phyloP scores from a whole-genome alignment of 202 grass and related monocot species.

The Bolboschoenoplectus hybrid region DNA sequence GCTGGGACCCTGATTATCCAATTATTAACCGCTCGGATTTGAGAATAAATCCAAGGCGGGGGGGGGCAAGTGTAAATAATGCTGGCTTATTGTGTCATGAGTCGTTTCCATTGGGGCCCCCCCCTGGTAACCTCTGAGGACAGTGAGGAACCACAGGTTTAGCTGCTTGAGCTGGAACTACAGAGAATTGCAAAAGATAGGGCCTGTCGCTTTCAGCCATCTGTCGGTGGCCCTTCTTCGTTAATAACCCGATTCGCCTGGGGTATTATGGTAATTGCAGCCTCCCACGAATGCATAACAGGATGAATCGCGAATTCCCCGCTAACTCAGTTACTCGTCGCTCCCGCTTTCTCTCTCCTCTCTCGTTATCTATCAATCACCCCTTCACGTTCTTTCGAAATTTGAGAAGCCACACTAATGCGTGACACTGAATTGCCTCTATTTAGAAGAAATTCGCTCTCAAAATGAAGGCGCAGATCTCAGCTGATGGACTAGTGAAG shows the following conservation, averaged over 20 bases:
- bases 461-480: slow-evolving; percentile 62
- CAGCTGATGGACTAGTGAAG: slow-evolving; percentile 35
- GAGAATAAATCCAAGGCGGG: background rate
- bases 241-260: background rate
- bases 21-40: slow-evolving; percentile 30
- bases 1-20: background rate
- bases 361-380: background rate
- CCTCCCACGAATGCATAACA: background rate
- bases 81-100: background rate
- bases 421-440: background rate
- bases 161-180: background rate
- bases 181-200: background rate
- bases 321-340: background rate
- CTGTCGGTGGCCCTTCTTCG: slow-evolving; percentile 39
- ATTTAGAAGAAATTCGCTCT: background rate
- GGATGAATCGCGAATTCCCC: background rate
- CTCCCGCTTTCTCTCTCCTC: background rate
- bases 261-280: background rate
- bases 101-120: background rate
- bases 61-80: background rate
- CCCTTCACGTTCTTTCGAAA: background rate
- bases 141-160: background rate
- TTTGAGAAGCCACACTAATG: background rate
- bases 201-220: slow-evolving; percentile 31
- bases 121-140: too few species aligned